Evolutionary conservation across 164 flowering plant species (phyloP).

Genomic region (Akebia trifoliata): DNA sequence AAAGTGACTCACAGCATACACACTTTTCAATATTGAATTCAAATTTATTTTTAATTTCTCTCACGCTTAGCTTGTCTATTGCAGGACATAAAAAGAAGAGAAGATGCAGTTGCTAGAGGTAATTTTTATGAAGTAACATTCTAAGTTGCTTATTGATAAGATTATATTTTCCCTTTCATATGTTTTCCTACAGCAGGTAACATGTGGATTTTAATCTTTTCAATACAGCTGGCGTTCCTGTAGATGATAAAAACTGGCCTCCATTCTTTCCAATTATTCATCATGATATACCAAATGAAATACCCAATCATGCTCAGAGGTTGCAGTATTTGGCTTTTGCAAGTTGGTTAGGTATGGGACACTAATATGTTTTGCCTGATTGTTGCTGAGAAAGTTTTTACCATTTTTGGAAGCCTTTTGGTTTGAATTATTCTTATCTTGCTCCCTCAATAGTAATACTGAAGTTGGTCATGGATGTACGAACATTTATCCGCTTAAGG

Average conservation of each 20-base stretch:
- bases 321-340: conserved; percentile 97
- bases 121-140: conserved; percentile 8
- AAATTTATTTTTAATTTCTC: no score
- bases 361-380: neutral
- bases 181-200: neutral
- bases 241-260: conserved; percentile 90
- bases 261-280: conserved; percentile 95
- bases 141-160: neutral
- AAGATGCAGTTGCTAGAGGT: conserved; percentile 83
- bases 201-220: conserved; percentile 6
- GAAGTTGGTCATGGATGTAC: no score
- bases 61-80: neutral
- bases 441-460: no score
- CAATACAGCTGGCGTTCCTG: conserved; percentile 65
- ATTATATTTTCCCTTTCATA: neutral
- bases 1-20: no score
- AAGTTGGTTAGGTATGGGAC: conserved; percentile 94
- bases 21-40: no score
- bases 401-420: neutral
- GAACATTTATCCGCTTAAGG: no score
- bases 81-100: conserved; percentile 89
- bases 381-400: neutral
- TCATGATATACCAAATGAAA: conserved; percentile 95
- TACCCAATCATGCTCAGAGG: conserved; percentile 91
- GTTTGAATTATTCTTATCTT: neutral